phyloP scores from a whole-genome alignment of 345 rosid species.

The Pseudoturritis turrita region DNA sequence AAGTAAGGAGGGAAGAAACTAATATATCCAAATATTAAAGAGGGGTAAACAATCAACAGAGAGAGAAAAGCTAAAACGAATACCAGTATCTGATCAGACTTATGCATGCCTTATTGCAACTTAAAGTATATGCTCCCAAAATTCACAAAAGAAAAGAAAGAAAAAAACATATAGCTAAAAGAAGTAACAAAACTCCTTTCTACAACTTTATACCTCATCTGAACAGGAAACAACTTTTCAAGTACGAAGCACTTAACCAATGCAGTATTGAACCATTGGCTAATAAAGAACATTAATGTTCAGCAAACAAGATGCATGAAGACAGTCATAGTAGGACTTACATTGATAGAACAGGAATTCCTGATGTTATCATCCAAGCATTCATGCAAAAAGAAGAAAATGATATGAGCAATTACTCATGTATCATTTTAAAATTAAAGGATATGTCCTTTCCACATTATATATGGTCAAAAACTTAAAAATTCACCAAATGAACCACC shows the following conservation, averaged over 20 bases:
- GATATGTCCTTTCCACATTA: neutral
- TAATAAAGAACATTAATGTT: conserved; percentile 1
- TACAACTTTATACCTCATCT: neutral
- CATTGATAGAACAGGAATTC: conserved; percentile 96
- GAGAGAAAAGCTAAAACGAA: neutral
- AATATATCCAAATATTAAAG: neutral
- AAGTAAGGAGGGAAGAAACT: conserved; percentile 2
- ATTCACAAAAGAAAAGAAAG: neutral
- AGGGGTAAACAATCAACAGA: neutral
- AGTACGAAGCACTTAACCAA: neutral
- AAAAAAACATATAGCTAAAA: neutral
- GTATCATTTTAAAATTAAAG: neutral
- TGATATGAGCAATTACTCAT: conserved; percentile 7
- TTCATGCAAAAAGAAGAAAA: conserved; percentile 35
- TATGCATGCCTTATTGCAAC: neutral
- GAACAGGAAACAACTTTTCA: neutral
- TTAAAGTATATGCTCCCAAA: neutral
- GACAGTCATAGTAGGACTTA: conserved; percentile 44
- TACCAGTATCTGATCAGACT: neutral
- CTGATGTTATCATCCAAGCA: conserved; percentile 57
- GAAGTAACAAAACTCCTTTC: neutral
- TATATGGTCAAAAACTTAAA: neutral
- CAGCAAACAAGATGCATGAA: conserved; percentile 16
- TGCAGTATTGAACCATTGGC: conserved; percentile 9
- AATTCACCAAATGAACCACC: neutral